Percentiles rank a stretch among this genome's conserved stretches.
Evolutionary conservation across 139 green algal genomes (phyloP).

Genomic region (Volvox reticuliferus): DNA sequence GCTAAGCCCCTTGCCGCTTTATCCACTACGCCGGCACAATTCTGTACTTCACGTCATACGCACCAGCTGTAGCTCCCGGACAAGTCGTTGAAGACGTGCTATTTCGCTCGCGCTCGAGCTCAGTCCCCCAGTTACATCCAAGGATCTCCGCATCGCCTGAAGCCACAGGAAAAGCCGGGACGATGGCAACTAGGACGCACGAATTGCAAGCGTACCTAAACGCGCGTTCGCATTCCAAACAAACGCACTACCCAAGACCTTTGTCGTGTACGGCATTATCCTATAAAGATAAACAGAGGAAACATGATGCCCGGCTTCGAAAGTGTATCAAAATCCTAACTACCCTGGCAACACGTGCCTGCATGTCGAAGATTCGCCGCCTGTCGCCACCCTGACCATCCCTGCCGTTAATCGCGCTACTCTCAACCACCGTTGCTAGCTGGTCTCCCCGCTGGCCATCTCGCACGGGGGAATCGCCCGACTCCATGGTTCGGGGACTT

Average conservation of each 20-base stretch:
- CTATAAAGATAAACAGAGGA: no score
- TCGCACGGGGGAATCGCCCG: not conserved
- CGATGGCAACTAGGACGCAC: not conserved
- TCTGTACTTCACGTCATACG: not conserved
- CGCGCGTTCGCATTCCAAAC: no score
- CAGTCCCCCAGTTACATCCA: not conserved
- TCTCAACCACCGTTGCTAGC: not conserved
- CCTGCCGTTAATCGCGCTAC: not conserved
- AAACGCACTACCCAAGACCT: no score
- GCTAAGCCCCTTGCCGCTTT: not conserved
- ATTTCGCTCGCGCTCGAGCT: not conserved
- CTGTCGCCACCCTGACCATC: not conserved
- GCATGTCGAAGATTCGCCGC: not conserved
- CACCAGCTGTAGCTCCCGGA: constrained; percentile 13
- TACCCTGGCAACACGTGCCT: not conserved
- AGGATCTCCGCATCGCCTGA: not conserved
- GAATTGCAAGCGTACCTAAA: no score
- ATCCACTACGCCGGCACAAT: not conserved
- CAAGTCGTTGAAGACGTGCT: not conserved
- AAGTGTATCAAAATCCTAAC: no score
- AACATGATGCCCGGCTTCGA: no score
- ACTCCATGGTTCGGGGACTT: not conserved
- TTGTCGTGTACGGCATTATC: no score
- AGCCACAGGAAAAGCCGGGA: not conserved
- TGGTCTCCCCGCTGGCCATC: constrained; percentile 5